Base-by-base conservation (phyloP, 352 stramenopile species). In the Globisporangium rhizosaccharum region DNA sequence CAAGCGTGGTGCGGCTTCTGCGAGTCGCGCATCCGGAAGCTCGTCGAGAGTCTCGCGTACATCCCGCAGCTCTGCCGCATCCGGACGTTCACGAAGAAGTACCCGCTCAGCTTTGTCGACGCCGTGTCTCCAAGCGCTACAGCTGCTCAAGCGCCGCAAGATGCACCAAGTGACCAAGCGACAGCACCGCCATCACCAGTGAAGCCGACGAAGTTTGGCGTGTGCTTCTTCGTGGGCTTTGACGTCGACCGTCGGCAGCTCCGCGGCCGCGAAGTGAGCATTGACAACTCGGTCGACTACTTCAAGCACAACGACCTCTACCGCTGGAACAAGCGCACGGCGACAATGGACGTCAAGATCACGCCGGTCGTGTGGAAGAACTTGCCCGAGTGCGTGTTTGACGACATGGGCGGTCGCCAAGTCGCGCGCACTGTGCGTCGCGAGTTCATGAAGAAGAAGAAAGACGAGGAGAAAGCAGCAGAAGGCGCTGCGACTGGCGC, bases 1-100 rank as follows among this genome's bases (percentile, higher is more conserved):
- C 75, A 82, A 53, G 82, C 87, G n/a, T 98, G 96, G 96, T 96
- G 89, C 60, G 87, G 92, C 45, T 95, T 97, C 58, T 97, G 92
- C 57, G 94, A 98, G 70, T 96, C 90, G 39, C 87, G 90, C 52
- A 85, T 98, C 55, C 80, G 94, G 42, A 90, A 98, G 33, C 69
- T 98, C 1, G 85, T 98, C 56, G 80, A 94, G 49, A 88, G 80
- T 42, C 65, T 96, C 41, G 82, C 85, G 25, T 94, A 92, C 63
- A 92, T 87, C 59, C 80, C 84, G 25, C 70, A 83, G 56, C 71
- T 96, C 2, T 93, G 83, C 57, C 78, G 74, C 15, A 71, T 96
- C 36, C 85, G 83, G n/a, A 82, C 86, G 12, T 94, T 88, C 62
- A 85, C 86, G 12, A 94, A 93, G 59, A 93, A 92, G 64, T 96